These are phyloP conservation scores for Trichomonas gallinae DNA, from an alignment of 208 protist species.

Conservation along the genomic window DNA sequence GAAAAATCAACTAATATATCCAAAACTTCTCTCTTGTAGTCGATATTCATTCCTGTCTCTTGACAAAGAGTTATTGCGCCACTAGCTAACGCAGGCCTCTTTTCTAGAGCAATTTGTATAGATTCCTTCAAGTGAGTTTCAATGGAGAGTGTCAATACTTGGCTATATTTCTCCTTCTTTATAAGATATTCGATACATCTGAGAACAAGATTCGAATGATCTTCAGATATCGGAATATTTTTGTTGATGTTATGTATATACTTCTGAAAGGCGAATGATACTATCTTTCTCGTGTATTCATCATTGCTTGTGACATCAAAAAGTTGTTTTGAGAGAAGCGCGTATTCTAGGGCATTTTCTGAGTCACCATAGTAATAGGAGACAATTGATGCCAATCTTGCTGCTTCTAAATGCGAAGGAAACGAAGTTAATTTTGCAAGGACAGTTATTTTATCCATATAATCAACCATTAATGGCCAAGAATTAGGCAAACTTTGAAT, in stretches of 20 bases:
- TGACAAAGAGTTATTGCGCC: neutral
- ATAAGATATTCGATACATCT: neutral
- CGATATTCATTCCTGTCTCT: neutral
- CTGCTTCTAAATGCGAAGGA: neutral
- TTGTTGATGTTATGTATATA: neutral
- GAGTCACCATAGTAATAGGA: neutral
- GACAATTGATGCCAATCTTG: neutral
- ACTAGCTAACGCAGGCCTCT: neutral
- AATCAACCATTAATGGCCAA: neutral
- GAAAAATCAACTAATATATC: conserved; percentile 1
- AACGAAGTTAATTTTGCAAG: neutral
- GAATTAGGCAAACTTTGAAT: neutral
- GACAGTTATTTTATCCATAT: neutral
- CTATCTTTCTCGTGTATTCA: neutral
- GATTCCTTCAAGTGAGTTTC: neutral
- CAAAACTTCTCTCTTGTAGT: neutral
- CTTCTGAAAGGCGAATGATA: neutral
- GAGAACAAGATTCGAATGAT: neutral
- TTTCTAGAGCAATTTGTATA: neutral
- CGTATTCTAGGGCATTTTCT: neutral
- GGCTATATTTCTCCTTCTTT: neutral
- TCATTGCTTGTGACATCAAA: neutral
- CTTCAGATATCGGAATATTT: neutral
- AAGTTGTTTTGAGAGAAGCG: neutral
- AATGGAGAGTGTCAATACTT: neutral